phyloP scores from a whole-genome alignment of 2,329 filamentous ascomycete genomes.

The Colletotrichum cuscutae region DNA sequence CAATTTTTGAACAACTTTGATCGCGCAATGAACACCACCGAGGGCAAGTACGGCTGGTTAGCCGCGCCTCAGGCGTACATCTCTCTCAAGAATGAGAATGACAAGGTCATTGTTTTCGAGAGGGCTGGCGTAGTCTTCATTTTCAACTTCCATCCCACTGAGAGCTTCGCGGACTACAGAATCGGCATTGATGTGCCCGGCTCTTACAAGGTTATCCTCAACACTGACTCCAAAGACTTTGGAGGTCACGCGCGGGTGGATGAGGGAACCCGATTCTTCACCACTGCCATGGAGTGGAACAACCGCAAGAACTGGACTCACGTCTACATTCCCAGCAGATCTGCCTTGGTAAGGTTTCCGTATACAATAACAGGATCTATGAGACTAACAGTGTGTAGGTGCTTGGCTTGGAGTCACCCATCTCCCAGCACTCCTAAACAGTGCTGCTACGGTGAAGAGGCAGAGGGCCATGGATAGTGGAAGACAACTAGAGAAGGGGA shows the following conservation, averaged over 20 bases:
- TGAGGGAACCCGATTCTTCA: constrained; percentile 88
- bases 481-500: background rate
- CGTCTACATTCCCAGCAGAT: constrained; percentile 87
- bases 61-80: constrained; percentile 88
- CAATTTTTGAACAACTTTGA: constrained; percentile 95
- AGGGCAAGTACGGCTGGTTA: constrained; percentile 93
- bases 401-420: constrained; percentile 53
- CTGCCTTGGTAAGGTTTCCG: constrained; percentile 75
- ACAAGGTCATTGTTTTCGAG: constrained; percentile 97
- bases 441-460: background rate
- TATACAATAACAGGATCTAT: background rate
- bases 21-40: constrained; percentile 86
- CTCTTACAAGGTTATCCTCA: constrained; percentile 87
- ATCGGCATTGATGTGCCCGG: constrained; percentile 87
- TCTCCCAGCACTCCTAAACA: constrained; percentile 39
- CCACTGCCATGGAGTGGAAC: constrained; percentile 91
- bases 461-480: background rate
- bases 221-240: constrained; percentile 80
- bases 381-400: constrained; percentile 51
- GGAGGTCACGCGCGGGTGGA: constrained; percentile 85
- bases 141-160: constrained; percentile 92
- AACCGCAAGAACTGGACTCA: constrained; percentile 89
- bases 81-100: constrained; percentile 89
- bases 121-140: constrained; percentile 89
- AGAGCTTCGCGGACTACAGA: constrained; percentile 91